Evolutionary conservation across 2,329 filamentous ascomycete genomes (phyloP).

Genomic region (Polytolypa hystricis): DNA sequence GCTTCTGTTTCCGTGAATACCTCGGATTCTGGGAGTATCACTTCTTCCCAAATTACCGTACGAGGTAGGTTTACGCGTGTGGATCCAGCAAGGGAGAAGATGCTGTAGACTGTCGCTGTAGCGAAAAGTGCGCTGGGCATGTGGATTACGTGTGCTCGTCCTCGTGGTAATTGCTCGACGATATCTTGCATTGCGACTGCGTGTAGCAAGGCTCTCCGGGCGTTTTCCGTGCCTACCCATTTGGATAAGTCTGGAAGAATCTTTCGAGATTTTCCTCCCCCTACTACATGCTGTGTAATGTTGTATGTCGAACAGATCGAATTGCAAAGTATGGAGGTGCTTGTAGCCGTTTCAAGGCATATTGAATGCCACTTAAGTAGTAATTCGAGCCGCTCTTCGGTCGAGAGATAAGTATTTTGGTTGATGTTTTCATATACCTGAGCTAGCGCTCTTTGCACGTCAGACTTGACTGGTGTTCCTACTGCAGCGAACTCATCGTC

Average conservation of each 20-base stretch:
- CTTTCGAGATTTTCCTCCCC: slow-evolving; percentile 18
- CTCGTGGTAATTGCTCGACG: slow-evolving; percentile 34
- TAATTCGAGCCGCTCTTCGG: slow-evolving; percentile 29
- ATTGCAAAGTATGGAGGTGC: slow-evolving; percentile 30
- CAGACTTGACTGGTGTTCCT: slow-evolving; percentile 29
- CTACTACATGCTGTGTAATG: slow-evolving; percentile 32
- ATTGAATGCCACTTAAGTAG: slow-evolving; percentile 36
- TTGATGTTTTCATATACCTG: slow-evolving; percentile 31
- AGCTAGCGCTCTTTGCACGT: slow-evolving; percentile 29
- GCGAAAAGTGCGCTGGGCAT: slow-evolving; percentile 37
- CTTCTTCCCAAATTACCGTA: slow-evolving; percentile 33
- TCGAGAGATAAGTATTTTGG: slow-evolving; percentile 25
- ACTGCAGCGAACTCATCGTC: slow-evolving; percentile 27
- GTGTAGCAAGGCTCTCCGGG: slow-evolving; percentile 32
- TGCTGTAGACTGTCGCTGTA: slow-evolving; percentile 33
- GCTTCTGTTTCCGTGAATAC: slow-evolving; percentile 9
- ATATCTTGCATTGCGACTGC: slow-evolving; percentile 38
- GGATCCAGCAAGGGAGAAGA: slow-evolving; percentile 29
- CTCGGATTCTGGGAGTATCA: slow-evolving; percentile 22
- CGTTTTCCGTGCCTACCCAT: slow-evolving; percentile 31
- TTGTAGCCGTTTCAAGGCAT: slow-evolving; percentile 32
- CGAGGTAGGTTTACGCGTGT: slow-evolving; percentile 29
- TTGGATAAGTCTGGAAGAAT: slow-evolving; percentile 25
- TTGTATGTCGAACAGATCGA: slow-evolving; percentile 29
- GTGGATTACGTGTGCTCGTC: slow-evolving; percentile 35